A percentile compares a stretch with the other conserved stretches of the same genome.
Evolutionary conservation across 2,329 filamentous ascomycete species (phyloP).

Genomic region (Beauveria caledonica): DNA sequence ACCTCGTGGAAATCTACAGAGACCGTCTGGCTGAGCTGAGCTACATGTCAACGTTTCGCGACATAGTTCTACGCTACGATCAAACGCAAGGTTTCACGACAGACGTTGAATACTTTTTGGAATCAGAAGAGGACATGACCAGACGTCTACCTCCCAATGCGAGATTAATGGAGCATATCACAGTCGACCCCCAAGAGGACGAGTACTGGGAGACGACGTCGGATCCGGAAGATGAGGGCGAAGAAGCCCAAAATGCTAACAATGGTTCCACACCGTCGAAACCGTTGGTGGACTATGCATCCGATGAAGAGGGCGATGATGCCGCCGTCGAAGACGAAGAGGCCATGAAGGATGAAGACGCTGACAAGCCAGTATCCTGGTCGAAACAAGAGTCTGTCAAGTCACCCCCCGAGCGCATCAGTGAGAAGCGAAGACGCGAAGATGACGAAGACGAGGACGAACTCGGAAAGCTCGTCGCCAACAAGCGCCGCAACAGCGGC

Average conservation of each 20-base stretch:
- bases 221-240: constrained; percentile 74
- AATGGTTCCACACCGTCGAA: constrained; percentile 62
- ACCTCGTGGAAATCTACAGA: constrained; percentile 77
- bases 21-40: constrained; percentile 67
- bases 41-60: constrained; percentile 78
- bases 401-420: constrained; percentile 63
- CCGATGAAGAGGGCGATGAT: constrained; percentile 68
- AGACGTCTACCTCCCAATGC: constrained; percentile 34
- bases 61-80: constrained; percentile 69
- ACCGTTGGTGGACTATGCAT: constrained; percentile 83
- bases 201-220: constrained; percentile 86
- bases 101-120: constrained; percentile 60
- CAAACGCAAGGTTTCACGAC: constrained; percentile 61
- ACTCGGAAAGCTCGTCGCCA: constrained; percentile 68
- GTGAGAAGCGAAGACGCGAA: constrained; percentile 83
- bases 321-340: constrained; percentile 16
- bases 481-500: constrained; percentile 53
- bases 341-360: constrained; percentile 15
- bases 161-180: constrained; percentile 64
- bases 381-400: constrained; percentile 22
- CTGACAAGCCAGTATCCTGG: constrained; percentile 13
- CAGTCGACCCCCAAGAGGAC: constrained; percentile 73
- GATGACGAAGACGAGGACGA: constrained; percentile 89
- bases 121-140: constrained; percentile 54
- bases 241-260: constrained; percentile 29